A percentile compares a stretch with the other conserved stretches of the same genome.
Evolutionary conservation across 306 rosid species (phyloP).

Genomic region (Cotoneaster glaucophyllus): DNA sequence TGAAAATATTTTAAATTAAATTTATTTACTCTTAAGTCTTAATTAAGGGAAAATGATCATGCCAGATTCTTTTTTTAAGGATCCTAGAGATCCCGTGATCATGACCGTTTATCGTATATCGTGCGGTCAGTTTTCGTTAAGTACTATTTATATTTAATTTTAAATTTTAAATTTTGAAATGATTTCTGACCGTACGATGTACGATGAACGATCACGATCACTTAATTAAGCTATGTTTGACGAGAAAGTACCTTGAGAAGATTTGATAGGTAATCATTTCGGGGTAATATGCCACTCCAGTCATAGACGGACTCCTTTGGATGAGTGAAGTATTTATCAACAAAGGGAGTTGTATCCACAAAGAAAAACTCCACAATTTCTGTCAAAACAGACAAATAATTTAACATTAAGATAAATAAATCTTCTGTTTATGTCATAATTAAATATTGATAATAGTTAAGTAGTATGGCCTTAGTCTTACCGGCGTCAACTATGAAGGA

Average conservation of each 20-base stretch:
- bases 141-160: too few relatives aligned
- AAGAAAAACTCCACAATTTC: constrained; percentile 66
- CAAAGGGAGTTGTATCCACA: constrained; percentile 83
- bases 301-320: constrained; percentile 49
- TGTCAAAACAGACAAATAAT: constrained; percentile 3
- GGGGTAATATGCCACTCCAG: constrained; percentile 67
- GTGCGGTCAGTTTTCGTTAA: too few relatives aligned
- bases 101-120: too few relatives aligned
- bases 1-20: background rate
- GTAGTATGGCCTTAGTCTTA: background rate
- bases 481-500: constrained; percentile 58
- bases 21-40: too few relatives aligned
- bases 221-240: background rate
- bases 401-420: background rate
- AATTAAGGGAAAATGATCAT: too few relatives aligned
- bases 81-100: too few relatives aligned
- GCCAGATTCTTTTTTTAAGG: accelerated
- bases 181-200: too few relatives aligned
- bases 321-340: constrained; percentile 41
- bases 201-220: too few relatives aligned
- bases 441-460: background rate
- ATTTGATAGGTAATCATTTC: constrained; percentile 41
- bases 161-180: too few relatives aligned
- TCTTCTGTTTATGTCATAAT: background rate
- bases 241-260: constrained; percentile 43